Evolutionary conservation across 2,329 filamentous ascomycete genomes (phyloP), one percentile per base, ranked within the genome.

Genomic region (Stagonosporopsis vannaccii): DNA sequence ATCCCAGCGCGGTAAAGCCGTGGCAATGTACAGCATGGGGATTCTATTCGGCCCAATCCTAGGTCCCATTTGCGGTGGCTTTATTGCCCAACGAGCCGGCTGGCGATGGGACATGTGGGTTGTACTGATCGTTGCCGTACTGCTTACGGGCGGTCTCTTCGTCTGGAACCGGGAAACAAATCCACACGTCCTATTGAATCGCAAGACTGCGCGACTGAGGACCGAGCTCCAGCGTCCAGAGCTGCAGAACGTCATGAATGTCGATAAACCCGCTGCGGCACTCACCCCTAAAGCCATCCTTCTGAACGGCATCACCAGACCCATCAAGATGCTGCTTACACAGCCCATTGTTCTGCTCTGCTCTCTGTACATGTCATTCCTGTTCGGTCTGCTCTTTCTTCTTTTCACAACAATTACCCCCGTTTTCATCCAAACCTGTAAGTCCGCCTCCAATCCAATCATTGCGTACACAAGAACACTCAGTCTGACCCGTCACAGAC

Each of bases 181-280:
- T 63, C 77, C 77, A 3, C 74, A 77, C 0, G 66, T 78, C 4
- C 67, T 85, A 2, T 68, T 85, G 8, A 71, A 78, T 32, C 89
- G 89, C 67, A 76, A 76, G 88, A 77, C 90, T 0, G 84, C 82
- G 0, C 81, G 81, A 32, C 59, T 75, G 7, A 69, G 76, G 9
- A 80, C 79, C 54, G 78, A 82, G 9, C 65, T 76, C 28, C 65
- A 72, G 7, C 76, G 83, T 2, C 78, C 78, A 4, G 79, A 81
- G 35, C 75, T 81, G 28, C 80, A 79, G 4, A 81, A 80, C 22
- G 65, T 71, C 12, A 79, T 81, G 64, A 70, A 67, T 0, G 63
- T 66, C 44, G 41, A 63, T 13, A 65, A 71, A 7, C 64, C 67
- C 30, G 60, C 62, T 4, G 35, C 56, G 0, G 32, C 63, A 15